A percentile compares a stretch with the other conserved stretches of the same genome.
phyloP scores from a whole-genome alignment of 108 stramenopile genomes.

The Skeletonema marinoi region DNA sequence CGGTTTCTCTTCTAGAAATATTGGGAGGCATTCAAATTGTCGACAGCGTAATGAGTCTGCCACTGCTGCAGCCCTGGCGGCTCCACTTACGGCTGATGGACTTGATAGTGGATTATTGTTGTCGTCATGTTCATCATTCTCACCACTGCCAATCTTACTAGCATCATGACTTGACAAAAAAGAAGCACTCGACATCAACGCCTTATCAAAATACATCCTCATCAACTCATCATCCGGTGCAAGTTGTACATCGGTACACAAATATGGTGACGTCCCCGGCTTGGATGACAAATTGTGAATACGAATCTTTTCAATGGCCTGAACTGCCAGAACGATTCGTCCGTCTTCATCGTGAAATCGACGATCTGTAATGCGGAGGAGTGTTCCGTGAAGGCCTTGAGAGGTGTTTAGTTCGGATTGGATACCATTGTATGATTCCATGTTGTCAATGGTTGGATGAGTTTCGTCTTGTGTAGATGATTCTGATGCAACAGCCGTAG shows the following conservation, averaged over 20 bases:
- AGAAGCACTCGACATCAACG: conserved; percentile 23
- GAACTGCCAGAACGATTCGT: conserved; percentile 45
- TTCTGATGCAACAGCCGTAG: neutral
- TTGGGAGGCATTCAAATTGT: conserved; percentile 40
- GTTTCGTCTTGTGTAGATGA: neutral
- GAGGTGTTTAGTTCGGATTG: neutral
- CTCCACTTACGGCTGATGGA: conserved; percentile 21
- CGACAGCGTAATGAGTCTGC: conserved; percentile 26
- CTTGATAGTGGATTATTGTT: neutral
- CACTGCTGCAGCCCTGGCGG: conserved; percentile 32
- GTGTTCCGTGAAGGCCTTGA: conserved; percentile 41
- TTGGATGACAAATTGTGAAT: conserved; percentile 18
- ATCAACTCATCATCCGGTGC: conserved; percentile 51
- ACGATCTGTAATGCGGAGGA: conserved; percentile 53
- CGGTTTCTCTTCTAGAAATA: conserved; percentile 33
- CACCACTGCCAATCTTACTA: neutral
- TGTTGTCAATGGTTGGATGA: neutral
- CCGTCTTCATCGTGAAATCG: conserved; percentile 51
- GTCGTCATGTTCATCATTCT: conserved; percentile 6
- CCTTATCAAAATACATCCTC: conserved; percentile 22
- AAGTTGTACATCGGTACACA: conserved; percentile 47
- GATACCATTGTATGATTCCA: conserved; percentile 14
- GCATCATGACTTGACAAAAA: conserved; percentile 3
- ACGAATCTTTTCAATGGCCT: conserved; percentile 48
- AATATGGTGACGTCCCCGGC: conserved; percentile 32